A percentile compares a stretch with the other conserved stretches of the same genome.
Evolutionary conservation across 202 grass and related monocot genomes (phyloP).

Genomic region (Schoenoplectus triqueter): DNA sequence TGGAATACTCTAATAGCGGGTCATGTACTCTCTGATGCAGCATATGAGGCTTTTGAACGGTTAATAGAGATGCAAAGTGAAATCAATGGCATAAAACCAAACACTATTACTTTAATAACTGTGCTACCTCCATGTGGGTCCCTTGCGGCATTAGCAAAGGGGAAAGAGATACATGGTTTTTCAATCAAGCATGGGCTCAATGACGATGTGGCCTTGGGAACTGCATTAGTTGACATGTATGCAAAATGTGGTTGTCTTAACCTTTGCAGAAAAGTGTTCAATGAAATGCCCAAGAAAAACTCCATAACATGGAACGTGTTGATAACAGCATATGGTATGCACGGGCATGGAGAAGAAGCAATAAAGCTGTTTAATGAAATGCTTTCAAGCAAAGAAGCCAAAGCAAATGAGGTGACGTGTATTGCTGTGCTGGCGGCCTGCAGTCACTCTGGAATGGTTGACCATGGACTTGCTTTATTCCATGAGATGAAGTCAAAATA

Average conservation of each 20-base stretch:
- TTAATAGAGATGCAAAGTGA: slow-evolving; percentile 67
- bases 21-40: slow-evolving; percentile 53
- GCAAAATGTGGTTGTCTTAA: slow-evolving; percentile 69
- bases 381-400: slow-evolving; percentile 59
- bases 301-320: slow-evolving; percentile 96
- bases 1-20: slow-evolving; percentile 93
- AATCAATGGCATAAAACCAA: slow-evolving; percentile 44
- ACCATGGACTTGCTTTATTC: slow-evolving; percentile 67
- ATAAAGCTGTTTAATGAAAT: slow-evolving; percentile 71
- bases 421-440: slow-evolving; percentile 82
- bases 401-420: slow-evolving; percentile 75
- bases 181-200: slow-evolving; percentile 56
- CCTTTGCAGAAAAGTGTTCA: slow-evolving; percentile 57
- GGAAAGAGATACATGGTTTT: slow-evolving; percentile 87
- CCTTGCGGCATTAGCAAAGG: slow-evolving; percentile 67
- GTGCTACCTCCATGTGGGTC: slow-evolving; percentile 75
- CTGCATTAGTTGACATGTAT: slow-evolving; percentile 79
- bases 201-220: slow-evolving; percentile 74
- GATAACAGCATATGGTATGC: slow-evolving; percentile 94
- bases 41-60: slow-evolving; percentile 63
- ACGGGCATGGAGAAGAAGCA: slow-evolving; percentile 72
- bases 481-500: slow-evolving; percentile 59
- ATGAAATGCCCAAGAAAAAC: slow-evolving; percentile 66
- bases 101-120: slow-evolving; percentile 86
- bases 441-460: slow-evolving; percentile 86